Evolutionary conservation across 768 basidiomycete species (phyloP).

Genomic region (Russula sp.): DNA sequence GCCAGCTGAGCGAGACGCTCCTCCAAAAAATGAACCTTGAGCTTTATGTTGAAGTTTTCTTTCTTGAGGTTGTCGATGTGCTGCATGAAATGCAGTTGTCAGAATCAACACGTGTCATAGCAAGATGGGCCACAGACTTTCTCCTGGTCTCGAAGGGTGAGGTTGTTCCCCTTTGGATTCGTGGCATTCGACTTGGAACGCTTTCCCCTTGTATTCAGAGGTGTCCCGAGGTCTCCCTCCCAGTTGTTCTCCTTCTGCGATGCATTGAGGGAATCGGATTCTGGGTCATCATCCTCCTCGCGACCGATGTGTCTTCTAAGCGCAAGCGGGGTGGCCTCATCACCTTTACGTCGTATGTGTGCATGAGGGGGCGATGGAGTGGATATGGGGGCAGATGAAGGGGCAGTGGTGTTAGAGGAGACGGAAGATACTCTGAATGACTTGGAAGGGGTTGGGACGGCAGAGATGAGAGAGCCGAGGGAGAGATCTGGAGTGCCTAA

Average conservation of each 20-base stretch:
- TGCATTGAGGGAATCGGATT: slow-evolving; percentile 25
- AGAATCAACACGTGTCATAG: background rate
- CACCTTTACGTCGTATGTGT: slow-evolving; percentile 20
- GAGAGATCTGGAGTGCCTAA: slow-evolving; percentile 31
- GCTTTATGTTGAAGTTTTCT: slow-evolving; percentile 95
- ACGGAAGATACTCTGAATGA: slow-evolving; percentile 28
- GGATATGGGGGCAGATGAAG: slow-evolving; percentile 30
- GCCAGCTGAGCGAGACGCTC: slow-evolving; percentile 87
- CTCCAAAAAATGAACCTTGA: slow-evolving; percentile 93
- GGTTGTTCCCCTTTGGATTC: slow-evolving; percentile 43
- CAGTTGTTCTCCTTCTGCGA: slow-evolving; percentile 37
- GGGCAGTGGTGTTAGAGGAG: slow-evolving; percentile 30
- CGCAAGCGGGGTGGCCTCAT: slow-evolving; percentile 26
- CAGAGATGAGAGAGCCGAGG: slow-evolving; percentile 31
- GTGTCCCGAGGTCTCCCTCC: slow-evolving; percentile 53
- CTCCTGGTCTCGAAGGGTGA: slow-evolving; percentile 94
- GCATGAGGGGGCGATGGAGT: slow-evolving; percentile 32
- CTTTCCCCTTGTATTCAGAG: slow-evolving; percentile 47
- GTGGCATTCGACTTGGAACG: slow-evolving; percentile 41
- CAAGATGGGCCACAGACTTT: slow-evolving; percentile 55
- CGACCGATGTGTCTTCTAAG: slow-evolving; percentile 21
- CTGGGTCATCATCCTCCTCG: slow-evolving; percentile 26
- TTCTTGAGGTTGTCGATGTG: slow-evolving; percentile 95
- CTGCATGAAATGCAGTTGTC: slow-evolving; percentile 41
- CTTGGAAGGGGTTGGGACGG: slow-evolving; percentile 31